Base-by-base conservation (phyloP, 228 moss, liverwort and hornwort genomes). In the Sphagnum magellanicum region DNA sequence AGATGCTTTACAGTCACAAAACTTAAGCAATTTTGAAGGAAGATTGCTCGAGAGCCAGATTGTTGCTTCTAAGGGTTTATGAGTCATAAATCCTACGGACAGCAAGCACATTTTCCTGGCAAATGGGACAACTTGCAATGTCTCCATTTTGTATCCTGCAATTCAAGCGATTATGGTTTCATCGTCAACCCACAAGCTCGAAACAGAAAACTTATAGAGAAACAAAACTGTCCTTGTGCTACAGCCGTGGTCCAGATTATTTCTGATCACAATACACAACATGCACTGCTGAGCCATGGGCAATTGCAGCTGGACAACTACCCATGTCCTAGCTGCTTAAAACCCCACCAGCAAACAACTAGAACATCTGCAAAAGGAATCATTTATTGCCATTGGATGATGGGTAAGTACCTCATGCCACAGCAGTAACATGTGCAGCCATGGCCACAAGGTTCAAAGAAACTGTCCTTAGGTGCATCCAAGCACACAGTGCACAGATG, bases 371-470 rank as follows among this genome's bases (percentile, higher is more conserved):
- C 64, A 50, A 8, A 32, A n/a, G 15, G 5, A 64, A 49, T 9
- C 46, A 5, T 8, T 6, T n/a, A 5, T 47, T 46, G 7, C 48
- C 49, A 6, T 6, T 32, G 48, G 3, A 49, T 8, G 10, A 49
- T 17, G 49, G 64, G 32, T 8, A 69, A 60, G 50, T 47, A 84
- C 84, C 78, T 84, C 67, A 67, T 57, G 65, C 84, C 84, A 57
- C 84, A 84, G 9, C 81, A 79, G 70, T 84, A 84, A 67, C 84
- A 84, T 51, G 84, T 78, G 72, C 81, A 84, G 57, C 81, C 71
- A 74, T 84, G 84, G 59, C 84, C 84, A 64, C 84, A 84, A 74
- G 84, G 84, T 70, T 84, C 84, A 10, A 84, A 78, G 66, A 84
- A 84, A 67, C 84, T 78, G 74, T 84, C 76, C 76, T 78, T 84